Evolutionary conservation across 768 basidiomycete genomes (phyloP).

Genomic region (Scleroderma bovista): DNA sequence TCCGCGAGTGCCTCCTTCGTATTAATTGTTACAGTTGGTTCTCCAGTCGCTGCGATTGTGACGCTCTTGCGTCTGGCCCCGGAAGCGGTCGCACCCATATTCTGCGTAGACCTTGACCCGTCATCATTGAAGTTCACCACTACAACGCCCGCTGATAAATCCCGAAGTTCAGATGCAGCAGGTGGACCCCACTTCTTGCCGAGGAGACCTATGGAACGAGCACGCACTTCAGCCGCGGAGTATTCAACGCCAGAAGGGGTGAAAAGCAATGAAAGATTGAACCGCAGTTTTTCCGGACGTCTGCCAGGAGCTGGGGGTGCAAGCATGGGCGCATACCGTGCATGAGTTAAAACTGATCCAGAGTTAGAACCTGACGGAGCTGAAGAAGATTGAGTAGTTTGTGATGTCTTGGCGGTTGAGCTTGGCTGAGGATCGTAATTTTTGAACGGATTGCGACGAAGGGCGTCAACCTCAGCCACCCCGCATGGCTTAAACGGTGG

Average conservation of each 20-base stretch:
- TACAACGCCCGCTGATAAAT: slow-evolving; percentile 31
- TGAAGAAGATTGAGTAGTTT: slow-evolving; percentile 1
- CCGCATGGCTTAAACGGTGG: slow-evolving; percentile 22
- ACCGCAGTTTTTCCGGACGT: slow-evolving; percentile 65
- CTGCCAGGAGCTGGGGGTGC: slow-evolving; percentile 63
- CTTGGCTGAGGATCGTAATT: slow-evolving; percentile 29
- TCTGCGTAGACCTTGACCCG: slow-evolving; percentile 40
- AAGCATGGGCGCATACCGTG: slow-evolving; percentile 68
- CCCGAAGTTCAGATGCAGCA: slow-evolving; percentile 35
- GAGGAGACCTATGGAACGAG: slow-evolving; percentile 74
- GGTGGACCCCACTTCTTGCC: slow-evolving; percentile 84
- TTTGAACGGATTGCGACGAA: slow-evolving; percentile 34
- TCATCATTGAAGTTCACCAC: slow-evolving; percentile 60
- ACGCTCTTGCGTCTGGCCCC: slow-evolving; percentile 41
- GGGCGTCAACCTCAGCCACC: slow-evolving; percentile 22
- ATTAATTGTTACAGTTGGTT: slow-evolving; percentile 92
- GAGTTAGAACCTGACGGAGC: slow-evolving; percentile 35
- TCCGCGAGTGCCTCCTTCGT: slow-evolving; percentile 93
- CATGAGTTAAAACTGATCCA: slow-evolving; percentile 26
- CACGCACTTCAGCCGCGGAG: slow-evolving; percentile 78
- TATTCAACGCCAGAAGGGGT: slow-evolving; percentile 79
- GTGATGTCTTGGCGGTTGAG: slow-evolving; percentile 22
- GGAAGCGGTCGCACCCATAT: slow-evolving; percentile 26
- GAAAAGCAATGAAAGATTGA: slow-evolving; percentile 64
- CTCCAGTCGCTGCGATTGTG: slow-evolving; percentile 38